phyloP scores from a whole-genome alignment of 768 basidiomycete genomes.

The Suillus hirtellus region DNA sequence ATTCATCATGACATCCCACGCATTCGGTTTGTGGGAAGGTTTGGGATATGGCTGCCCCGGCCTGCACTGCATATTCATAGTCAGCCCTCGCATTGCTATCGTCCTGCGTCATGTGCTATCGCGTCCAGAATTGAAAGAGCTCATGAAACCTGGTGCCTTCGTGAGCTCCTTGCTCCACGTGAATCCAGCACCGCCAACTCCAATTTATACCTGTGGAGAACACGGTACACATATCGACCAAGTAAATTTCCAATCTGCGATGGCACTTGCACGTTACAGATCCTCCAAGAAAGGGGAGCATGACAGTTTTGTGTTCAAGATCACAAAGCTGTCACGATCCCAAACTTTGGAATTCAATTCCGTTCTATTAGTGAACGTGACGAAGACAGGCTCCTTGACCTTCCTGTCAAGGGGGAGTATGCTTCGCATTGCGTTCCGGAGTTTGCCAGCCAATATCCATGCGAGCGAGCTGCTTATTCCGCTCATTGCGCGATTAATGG shows the following conservation, averaged over 20 bases:
- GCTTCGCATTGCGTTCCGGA: constrained; percentile 12
- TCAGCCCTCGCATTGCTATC: constrained; percentile 37
- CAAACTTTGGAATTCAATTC: constrained; percentile 13
- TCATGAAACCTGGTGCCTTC: background rate
- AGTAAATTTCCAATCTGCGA: background rate
- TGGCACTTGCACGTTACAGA: constrained; percentile 4
- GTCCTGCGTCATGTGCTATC: constrained; percentile 28
- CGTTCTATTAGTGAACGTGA: constrained; percentile 11
- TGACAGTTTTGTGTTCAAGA: constrained; percentile 32
- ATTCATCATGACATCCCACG: constrained; percentile 35
- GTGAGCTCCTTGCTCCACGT: constrained; percentile 5
- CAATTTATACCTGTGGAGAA: background rate
- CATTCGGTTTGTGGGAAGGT: constrained; percentile 39
- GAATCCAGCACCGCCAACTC: too few relatives aligned
- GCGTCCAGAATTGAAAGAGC: constrained; percentile 8
- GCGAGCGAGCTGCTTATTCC: background rate
- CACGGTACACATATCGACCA: too few relatives aligned
- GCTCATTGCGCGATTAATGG: background rate
- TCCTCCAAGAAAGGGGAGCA: constrained; percentile 15
- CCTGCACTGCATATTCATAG: constrained; percentile 33
- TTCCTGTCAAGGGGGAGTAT: constrained; percentile 13
- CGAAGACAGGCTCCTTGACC: constrained; percentile 7
- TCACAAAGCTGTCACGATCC: constrained; percentile 27
- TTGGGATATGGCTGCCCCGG: constrained; percentile 19
- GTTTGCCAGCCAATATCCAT: background rate